Percentiles rank a stretch among this genome's conserved stretches.
Conservation (phyloP, 805 yeast genomes). For the Saccharomycopsis sp. region DNA sequence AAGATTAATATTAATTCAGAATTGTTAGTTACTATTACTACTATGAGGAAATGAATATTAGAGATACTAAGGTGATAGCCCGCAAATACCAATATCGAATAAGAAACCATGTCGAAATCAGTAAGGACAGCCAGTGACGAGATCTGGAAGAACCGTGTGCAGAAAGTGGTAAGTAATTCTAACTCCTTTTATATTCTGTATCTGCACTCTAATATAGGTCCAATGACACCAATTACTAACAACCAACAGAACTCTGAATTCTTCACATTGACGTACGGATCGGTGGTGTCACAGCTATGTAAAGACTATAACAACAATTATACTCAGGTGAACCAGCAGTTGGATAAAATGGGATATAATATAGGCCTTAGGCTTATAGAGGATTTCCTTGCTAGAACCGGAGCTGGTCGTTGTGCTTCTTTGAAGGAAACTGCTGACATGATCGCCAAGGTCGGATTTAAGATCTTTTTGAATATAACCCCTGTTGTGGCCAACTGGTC, state of each 20-base stretch:
- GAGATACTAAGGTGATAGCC: too few relatives aligned
- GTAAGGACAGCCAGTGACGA: constrained; percentile 66
- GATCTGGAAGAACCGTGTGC: constrained; percentile 82
- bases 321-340: constrained; percentile 68
- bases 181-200: background rate
- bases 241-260: constrained; percentile 71
- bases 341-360: constrained; percentile 91
- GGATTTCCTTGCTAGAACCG: constrained; percentile 85
- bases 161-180: constrained; percentile 63
- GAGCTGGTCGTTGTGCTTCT: constrained; percentile 71
- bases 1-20: too few relatives aligned
- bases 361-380: constrained; percentile 89
- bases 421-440: constrained; percentile 86
- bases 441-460: constrained; percentile 81
- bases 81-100: too few relatives aligned
- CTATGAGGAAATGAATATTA: too few relatives aligned
- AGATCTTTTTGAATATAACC: constrained; percentile 74
- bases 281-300: constrained; percentile 86
- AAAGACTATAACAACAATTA: constrained; percentile 75
- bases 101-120: constrained; percentile 36
- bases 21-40: too few relatives aligned
- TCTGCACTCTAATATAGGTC: constrained; percentile 11
- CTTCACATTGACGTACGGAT: constrained; percentile 91
- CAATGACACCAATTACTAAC: constrained; percentile 17
- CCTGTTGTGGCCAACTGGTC: constrained; percentile 78